Evolutionary conservation across 75 land plant species (phyloP).

Genomic region (Cupressus sempervirens): DNA sequence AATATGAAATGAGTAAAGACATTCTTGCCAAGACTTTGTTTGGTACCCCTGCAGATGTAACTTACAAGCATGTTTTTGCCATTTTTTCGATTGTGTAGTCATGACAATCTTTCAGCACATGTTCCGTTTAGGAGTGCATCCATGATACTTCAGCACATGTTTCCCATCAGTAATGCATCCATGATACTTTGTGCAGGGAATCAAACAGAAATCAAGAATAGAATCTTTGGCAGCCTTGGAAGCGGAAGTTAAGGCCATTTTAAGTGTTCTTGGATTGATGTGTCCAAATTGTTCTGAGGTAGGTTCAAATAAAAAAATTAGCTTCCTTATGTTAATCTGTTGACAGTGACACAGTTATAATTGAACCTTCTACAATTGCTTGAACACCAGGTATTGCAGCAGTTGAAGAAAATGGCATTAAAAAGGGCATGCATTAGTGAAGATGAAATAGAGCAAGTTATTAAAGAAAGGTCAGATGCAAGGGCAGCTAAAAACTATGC

Average conservation of each 20-base stretch:
- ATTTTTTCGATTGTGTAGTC: neutral
- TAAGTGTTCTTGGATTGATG: constrained; percentile 57
- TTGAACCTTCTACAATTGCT: neutral
- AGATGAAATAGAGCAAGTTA: constrained; percentile 42
- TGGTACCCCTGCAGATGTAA: neutral
- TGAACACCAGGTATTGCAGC: constrained; percentile 53
- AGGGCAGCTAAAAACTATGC: constrained; percentile 70
- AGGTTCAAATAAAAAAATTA: neutral
- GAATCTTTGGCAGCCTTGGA: constrained; percentile 48
- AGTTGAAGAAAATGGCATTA: constrained; percentile 67
- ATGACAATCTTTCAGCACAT: neutral
- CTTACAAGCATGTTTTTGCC: neutral
- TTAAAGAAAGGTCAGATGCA: constrained; percentile 66
- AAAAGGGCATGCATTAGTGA: constrained; percentile 67
- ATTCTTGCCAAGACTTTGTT: neutral
- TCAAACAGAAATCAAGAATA: constrained; percentile 38
- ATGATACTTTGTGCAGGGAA: constrained; percentile 10
- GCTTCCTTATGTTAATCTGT: neutral
- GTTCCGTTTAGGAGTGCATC: neutral
- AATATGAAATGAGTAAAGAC: neutral
- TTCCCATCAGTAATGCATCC: neutral
- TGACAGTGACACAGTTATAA: neutral
- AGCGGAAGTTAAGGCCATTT: constrained; percentile 39
- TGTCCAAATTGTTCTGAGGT: constrained; percentile 53
- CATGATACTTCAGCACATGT: neutral